These are phyloP conservation scores for Podaxis mareebaensis DNA, from an alignment of 768 basidiomycete genomes.

Conservation along the genomic window DNA sequence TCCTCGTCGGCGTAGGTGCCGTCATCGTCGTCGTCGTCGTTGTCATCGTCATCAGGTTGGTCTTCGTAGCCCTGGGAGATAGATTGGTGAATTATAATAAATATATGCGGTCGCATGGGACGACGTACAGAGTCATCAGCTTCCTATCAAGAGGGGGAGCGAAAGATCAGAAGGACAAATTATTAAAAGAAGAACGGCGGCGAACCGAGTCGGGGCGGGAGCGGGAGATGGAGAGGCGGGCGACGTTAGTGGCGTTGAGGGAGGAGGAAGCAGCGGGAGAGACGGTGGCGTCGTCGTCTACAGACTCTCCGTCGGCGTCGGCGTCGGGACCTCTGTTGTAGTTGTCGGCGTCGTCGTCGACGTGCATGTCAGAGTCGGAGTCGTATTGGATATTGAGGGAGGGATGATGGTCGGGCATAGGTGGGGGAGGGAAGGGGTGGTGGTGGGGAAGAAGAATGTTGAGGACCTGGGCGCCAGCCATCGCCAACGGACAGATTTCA, in stretches of 20 bases:
- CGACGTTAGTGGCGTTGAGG: slow-evolving; percentile 30
- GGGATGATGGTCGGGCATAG: slow-evolving; percentile 31
- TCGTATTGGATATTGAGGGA: slow-evolving; percentile 60
- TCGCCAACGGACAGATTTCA: slow-evolving; percentile 57
- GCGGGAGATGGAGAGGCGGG: slow-evolving; percentile 24
- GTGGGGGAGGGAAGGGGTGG: slow-evolving; percentile 25
- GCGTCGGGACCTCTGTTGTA: slow-evolving; percentile 50
- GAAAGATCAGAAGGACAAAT: slow-evolving; percentile 18
- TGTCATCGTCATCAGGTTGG: slow-evolving; percentile 60
- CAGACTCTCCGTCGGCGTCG: slow-evolving; percentile 64
- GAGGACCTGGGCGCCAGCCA: slow-evolving; percentile 50
- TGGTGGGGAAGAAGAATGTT: slow-evolving; percentile 41
- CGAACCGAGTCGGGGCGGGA: slow-evolving; percentile 42
- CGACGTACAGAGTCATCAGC: slow-evolving; percentile 63
- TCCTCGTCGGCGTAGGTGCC: slow-evolving; percentile 79
- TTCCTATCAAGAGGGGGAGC: slow-evolving; percentile 31
- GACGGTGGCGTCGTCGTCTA: slow-evolving; percentile 51
- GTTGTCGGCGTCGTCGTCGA: slow-evolving; percentile 65
- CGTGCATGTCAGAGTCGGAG: slow-evolving; percentile 68
- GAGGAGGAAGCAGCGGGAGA: slow-evolving; percentile 33
- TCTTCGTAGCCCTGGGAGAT: slow-evolving; percentile 47
- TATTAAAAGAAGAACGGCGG: slow-evolving; percentile 19
- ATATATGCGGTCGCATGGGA: slow-evolving; percentile 20
- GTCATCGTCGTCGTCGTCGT: slow-evolving; percentile 66
- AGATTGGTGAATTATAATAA: slow-evolving; percentile 21